A percentile compares a stretch with the other conserved stretches of the same genome.
Conservation (phyloP, 129 eudicot species). For the Helianthus annuus region HanXRQr2.0-SUNRISE NC_035447.2:114135801-114136300, state of each 20-base stretch:
- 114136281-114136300: conserved; percentile 73
- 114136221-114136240: background rate
- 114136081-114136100: conserved; percentile 68
- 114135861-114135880: too few relatives aligned
- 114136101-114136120: conserved; percentile 42
- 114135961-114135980: background rate
- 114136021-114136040: conserved; percentile 14
- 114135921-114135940: too few relatives aligned
- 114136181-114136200: conserved; percentile 90
- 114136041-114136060: conserved; percentile 18
- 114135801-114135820: too few relatives aligned
- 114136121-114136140: conserved; percentile 34
- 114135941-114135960: too few relatives aligned
- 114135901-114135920: too few relatives aligned
- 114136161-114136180: conserved; percentile 68
- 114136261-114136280: conserved; percentile 28
- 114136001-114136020: background rate
- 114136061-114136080: conserved; percentile 99
- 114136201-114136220: background rate
- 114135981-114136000: background rate
- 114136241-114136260: background rate
- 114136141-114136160: conserved; percentile 58
- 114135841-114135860: too few relatives aligned
- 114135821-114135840: too few relatives aligned
- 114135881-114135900: too few relatives aligned